These are phyloP conservation scores for Cercospora beticola DNA, from an alignment of 2,329 filamentous ascomycete species.

Conservation along the genomic window DNA sequence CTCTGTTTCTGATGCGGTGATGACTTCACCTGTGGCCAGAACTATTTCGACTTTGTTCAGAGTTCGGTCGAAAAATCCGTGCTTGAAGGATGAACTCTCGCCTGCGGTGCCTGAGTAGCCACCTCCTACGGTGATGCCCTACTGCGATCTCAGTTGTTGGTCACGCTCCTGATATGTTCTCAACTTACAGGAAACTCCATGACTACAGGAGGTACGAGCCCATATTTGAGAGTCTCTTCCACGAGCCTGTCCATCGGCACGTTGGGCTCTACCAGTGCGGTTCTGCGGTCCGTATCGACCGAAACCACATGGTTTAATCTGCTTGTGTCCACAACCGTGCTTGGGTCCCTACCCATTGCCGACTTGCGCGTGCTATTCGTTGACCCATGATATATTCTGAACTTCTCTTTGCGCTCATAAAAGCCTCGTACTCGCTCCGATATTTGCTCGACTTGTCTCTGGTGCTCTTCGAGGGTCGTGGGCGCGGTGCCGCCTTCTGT, in stretches of 20 bases:
- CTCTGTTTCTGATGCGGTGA: slow-evolving; percentile 55
- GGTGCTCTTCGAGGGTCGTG: slow-evolving; percentile 25
- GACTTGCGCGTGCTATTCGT: slow-evolving; percentile 70
- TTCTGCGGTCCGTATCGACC: slow-evolving; percentile 55
- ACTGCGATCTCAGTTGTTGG: neutral
- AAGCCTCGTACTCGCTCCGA: slow-evolving; percentile 51
- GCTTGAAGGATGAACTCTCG: slow-evolving; percentile 67
- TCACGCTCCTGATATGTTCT: neutral
- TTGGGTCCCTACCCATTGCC: slow-evolving; percentile 34
- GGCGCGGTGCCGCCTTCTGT: slow-evolving; percentile 24
- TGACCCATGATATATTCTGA: slow-evolving; percentile 74
- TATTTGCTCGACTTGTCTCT: slow-evolving; percentile 45
- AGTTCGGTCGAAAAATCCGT: slow-evolving; percentile 65
- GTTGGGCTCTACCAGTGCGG: slow-evolving; percentile 67
- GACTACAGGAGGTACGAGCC: slow-evolving; percentile 63
- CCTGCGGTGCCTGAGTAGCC: slow-evolving; percentile 67
- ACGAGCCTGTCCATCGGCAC: slow-evolving; percentile 67
- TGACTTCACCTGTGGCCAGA: slow-evolving; percentile 59
- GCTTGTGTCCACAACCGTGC: slow-evolving; percentile 64
- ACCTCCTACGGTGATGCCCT: slow-evolving; percentile 66
- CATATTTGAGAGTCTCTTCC: slow-evolving; percentile 55
- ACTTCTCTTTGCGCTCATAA: slow-evolving; percentile 57
- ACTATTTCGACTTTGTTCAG: slow-evolving; percentile 65
- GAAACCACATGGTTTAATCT: slow-evolving; percentile 61
- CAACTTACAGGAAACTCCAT: slow-evolving; percentile 63